Evolutionary conservation across 805 yeast species (phyloP).

Genomic region (Ogataea henricii): DNA sequence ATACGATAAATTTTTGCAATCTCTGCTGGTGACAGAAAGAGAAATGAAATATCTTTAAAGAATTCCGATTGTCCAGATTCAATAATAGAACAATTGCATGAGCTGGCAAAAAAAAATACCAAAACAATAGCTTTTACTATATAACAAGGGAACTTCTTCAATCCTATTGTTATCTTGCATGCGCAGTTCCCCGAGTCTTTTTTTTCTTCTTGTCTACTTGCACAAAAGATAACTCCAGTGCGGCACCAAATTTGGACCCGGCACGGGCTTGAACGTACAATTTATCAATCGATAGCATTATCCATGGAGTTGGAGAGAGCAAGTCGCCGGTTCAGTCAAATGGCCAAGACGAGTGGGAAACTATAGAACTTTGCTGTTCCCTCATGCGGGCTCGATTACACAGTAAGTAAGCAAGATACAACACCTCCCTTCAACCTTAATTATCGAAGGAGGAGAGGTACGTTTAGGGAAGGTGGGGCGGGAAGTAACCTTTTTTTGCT

Average conservation of each 20-base stretch:
- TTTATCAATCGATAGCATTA: neutral
- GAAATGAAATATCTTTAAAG: neutral
- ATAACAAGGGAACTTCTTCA: neutral
- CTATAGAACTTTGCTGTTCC: neutral
- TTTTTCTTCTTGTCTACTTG: too few relatives aligned
- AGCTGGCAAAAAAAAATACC: neutral
- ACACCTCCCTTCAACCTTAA: neutral
- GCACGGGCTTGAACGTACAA: too few relatives aligned
- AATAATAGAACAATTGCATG: neutral
- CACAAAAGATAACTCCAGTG: slow-evolving; percentile 1
- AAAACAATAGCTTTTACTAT: neutral
- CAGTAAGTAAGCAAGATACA: too few relatives aligned
- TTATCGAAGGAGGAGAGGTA: too few relatives aligned
- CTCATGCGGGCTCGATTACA: neutral
- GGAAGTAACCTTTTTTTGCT: too few relatives aligned
- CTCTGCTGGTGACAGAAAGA: slow-evolving; percentile 7
- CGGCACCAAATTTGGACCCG: neutral
- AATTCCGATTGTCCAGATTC: slow-evolving; percentile 1
- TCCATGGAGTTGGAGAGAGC: too few relatives aligned
- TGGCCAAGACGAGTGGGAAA: neutral
- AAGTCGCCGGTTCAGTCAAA: too few relatives aligned
- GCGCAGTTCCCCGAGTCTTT: neutral
- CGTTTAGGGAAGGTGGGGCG: neutral
- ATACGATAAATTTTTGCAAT: slow-evolving; percentile 2
- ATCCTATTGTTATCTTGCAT: neutral